phyloP scores from a whole-genome alignment of 805 yeast species.

The Kazachstania taianensis region DNA sequence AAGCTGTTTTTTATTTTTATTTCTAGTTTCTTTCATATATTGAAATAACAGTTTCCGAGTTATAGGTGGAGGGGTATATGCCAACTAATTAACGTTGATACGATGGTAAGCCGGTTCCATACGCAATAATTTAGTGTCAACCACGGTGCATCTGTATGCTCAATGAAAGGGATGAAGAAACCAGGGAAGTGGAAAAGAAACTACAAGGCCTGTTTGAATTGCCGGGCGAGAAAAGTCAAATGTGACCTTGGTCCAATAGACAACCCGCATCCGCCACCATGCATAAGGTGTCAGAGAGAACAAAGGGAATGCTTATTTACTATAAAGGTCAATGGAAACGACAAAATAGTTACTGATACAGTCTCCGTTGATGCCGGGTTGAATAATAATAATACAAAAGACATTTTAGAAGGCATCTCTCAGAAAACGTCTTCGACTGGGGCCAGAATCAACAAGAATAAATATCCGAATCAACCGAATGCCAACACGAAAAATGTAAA shows the following conservation, averaged over 20 bases:
- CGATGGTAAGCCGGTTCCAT: too few species aligned
- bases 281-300: slow-evolving; percentile 77
- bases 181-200: slow-evolving; percentile 42
- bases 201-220: slow-evolving; percentile 77
- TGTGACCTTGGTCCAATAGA: slow-evolving; percentile 78
- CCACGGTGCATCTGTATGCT: too few species aligned
- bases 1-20: too few species aligned
- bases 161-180: not conserved
- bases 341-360: not conserved
- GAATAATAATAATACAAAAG: not conserved
- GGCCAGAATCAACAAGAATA: too few species aligned
- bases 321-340: slow-evolving; percentile 2
- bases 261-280: slow-evolving; percentile 68
- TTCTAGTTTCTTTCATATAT: too few species aligned
- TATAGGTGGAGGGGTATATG: too few species aligned
- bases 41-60: too few species aligned
- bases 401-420: not conserved
- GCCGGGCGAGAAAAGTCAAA: slow-evolving; percentile 73
- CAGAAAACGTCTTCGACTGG: too few species aligned
- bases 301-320: slow-evolving; percentile 51
- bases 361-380: slow-evolving; percentile 1
- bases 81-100: too few species aligned
- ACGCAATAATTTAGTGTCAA: too few species aligned
- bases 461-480: not conserved
- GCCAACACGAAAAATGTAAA: not conserved